phyloP scores from a whole-genome alignment of 2,329 filamentous ascomycete species.

The Tolypocladium pustulatum region DNA sequence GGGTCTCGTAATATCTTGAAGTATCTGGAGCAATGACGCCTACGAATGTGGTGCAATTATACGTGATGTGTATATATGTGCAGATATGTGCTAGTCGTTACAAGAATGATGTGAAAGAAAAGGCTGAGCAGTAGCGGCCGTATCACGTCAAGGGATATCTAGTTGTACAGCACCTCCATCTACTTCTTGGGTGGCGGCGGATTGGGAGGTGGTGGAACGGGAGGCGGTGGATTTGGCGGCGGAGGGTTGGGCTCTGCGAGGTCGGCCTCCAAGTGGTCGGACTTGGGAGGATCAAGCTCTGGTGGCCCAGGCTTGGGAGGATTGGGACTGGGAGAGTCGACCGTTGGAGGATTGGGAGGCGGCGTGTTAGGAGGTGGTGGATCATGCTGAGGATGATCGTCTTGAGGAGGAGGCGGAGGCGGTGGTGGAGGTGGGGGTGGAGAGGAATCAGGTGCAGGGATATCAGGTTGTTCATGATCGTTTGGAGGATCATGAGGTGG shows the following conservation, averaged over 20 bases:
- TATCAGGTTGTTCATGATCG: neutral
- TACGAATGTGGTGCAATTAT: neutral
- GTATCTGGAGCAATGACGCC: neutral
- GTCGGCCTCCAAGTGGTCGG: too few species aligned
- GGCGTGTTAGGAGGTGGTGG: neutral
- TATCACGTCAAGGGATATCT: neutral
- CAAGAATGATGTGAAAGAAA: neutral
- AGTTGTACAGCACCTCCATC: neutral
- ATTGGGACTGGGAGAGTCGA: neutral
- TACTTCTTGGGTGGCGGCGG: neutral
- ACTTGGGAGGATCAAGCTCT: neutral
- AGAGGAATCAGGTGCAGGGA: too few species aligned
- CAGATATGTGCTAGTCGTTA: neutral
- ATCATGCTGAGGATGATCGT: neutral
- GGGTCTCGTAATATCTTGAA: neutral
- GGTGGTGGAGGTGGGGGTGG: too few species aligned
- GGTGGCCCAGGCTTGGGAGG: neutral
- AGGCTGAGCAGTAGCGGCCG: neutral
- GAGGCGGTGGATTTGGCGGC: neutral
- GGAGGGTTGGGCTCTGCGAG: neutral
- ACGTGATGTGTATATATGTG: neutral
- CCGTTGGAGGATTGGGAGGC: neutral
- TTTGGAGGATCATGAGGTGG: neutral
- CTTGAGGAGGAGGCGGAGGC: neutral
- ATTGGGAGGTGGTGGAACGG: neutral